These are phyloP conservation scores for Sextonia rubra DNA, from an alignment of 164 flowering plant species.

Conservation along the genomic window DNA sequence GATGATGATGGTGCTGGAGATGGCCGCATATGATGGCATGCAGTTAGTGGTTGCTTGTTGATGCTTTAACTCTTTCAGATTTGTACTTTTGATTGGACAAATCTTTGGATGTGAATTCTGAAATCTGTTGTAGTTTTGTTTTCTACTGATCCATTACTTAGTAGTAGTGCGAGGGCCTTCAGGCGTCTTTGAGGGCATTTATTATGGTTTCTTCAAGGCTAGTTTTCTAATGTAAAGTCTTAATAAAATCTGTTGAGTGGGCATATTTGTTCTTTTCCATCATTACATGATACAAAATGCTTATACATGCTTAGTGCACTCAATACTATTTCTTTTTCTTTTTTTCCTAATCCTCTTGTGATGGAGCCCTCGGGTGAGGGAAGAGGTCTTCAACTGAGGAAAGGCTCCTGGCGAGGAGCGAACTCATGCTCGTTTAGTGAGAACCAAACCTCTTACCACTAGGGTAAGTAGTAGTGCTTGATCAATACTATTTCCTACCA, in stretches of 20 bases:
- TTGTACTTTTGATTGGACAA: not conserved
- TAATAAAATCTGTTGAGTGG: no score
- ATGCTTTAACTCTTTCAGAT: not conserved
- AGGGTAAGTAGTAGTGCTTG: no score
- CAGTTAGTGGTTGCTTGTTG: not conserved
- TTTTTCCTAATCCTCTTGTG: no score
- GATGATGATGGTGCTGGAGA: slow-evolving; percentile 17
- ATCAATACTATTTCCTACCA: no score
- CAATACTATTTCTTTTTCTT: no score
- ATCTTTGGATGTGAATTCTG: not conserved
- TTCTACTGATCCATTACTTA: not conserved
- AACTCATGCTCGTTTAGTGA: no score
- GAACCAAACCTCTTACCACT: no score
- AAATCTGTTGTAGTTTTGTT: not conserved
- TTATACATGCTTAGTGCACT: no score
- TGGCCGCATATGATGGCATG: not conserved
- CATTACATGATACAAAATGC: no score
- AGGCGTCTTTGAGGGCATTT: not conserved
- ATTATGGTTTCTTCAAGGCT: not conserved
- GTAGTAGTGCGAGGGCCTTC: not conserved
- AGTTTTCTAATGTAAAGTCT: not conserved
- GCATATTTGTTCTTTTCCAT: not conserved
- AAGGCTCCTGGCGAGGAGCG: no score
- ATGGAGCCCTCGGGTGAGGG: no score
- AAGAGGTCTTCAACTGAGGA: no score